Evolutionary conservation across 805 yeast genomes (phyloP).

Genomic region (Kodamaea jinghongensis): DNA sequence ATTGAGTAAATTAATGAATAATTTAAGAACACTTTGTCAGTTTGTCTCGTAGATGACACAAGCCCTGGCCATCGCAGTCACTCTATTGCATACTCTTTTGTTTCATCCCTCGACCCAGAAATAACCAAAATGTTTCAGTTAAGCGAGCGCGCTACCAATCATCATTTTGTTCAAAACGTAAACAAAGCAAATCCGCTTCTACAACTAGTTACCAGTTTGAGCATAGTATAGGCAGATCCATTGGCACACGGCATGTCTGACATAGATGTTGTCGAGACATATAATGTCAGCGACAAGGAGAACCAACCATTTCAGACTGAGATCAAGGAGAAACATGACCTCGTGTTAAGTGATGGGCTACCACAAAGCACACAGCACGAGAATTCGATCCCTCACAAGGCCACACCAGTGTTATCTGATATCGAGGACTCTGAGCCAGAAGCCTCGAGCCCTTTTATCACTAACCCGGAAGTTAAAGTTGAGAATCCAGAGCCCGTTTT

Average conservation of each 20-base stretch:
- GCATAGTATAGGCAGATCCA: neutral
- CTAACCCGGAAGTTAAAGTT: constrained; percentile 10
- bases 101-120: neutral
- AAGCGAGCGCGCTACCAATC: constrained; percentile 5
- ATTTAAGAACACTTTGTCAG: no score
- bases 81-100: no score
- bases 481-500: neutral
- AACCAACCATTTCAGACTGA: neutral
- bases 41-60: no score
- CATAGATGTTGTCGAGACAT: constrained; percentile 3
- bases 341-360: constrained; percentile 1
- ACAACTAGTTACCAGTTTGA: neutral
- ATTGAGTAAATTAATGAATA: no score
- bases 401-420: constrained; percentile 1
- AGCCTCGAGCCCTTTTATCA: constrained; percentile 12
- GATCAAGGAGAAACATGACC: neutral
- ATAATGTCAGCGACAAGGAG: constrained; percentile 2
- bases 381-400: neutral
- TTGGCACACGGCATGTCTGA: constrained; percentile 2
- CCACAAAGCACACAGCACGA: neutral
- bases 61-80: no score
- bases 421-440: constrained; percentile 5
- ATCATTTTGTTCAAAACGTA: constrained; percentile 3
- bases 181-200: constrained; percentile 2
- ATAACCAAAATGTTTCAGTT: neutral